Evolutionary conservation across 805 yeast species (phyloP).

Genomic region (Kluyveromyces dobzhanskii): DNA sequence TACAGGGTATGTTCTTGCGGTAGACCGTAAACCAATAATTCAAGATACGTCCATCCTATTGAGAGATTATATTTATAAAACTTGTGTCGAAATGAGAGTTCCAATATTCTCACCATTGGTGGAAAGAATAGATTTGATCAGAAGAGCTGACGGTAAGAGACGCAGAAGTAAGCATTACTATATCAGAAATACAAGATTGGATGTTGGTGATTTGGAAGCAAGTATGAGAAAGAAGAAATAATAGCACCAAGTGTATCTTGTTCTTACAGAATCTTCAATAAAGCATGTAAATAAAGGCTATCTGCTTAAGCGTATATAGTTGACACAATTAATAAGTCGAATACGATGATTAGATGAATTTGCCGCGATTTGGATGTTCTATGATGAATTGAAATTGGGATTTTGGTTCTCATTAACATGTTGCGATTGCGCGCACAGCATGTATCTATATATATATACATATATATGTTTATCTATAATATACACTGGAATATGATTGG

Average conservation of each 20-base stretch:
- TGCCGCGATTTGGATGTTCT: too few relatives aligned
- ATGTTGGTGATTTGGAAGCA: slow-evolving; percentile 62
- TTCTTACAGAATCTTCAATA: too few relatives aligned
- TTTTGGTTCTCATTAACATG: too few relatives aligned
- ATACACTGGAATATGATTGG: too few relatives aligned
- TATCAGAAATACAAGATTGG: slow-evolving; percentile 71
- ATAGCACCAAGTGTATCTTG: neutral
- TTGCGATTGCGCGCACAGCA: too few relatives aligned
- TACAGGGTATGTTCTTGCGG: slow-evolving; percentile 70
- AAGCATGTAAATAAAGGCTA: too few relatives aligned
- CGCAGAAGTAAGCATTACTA: slow-evolving; percentile 83
- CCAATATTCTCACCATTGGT: slow-evolving; percentile 77
- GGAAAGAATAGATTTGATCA: slow-evolving; percentile 65
- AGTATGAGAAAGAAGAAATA: slow-evolving; percentile 28
- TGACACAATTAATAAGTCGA: too few relatives aligned
- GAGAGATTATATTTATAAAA: slow-evolving; percentile 71
- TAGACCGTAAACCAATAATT: slow-evolving; percentile 55
- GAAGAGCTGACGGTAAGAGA: slow-evolving; percentile 55
- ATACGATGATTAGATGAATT: too few relatives aligned
- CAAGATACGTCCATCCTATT: slow-evolving; percentile 65
- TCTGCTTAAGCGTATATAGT: too few relatives aligned
- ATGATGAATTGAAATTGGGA: too few relatives aligned
- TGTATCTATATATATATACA: too few relatives aligned
- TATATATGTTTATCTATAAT: too few relatives aligned
- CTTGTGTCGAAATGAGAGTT: slow-evolving; percentile 80